These are phyloP conservation scores for Tolypocladium pustulatum DNA, from an alignment of 2,329 filamentous ascomycete genomes.

Conservation along the genomic window DNA sequence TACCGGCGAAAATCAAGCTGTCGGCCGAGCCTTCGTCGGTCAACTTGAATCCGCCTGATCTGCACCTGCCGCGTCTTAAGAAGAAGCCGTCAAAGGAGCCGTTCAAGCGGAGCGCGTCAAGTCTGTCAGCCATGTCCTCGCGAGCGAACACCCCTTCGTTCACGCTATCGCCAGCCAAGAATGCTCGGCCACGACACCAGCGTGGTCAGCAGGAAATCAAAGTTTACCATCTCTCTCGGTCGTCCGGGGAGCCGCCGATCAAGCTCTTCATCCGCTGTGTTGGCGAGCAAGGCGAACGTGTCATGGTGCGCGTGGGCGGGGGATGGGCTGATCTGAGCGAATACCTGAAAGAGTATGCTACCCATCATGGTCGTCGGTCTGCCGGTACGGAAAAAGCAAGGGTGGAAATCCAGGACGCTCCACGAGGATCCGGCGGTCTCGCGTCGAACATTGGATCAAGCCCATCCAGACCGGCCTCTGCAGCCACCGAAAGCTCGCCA, in stretches of 20 bases:
- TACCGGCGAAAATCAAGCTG: slow-evolving; percentile 71
- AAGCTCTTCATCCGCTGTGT: slow-evolving; percentile 92
- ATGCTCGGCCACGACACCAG: slow-evolving; percentile 34
- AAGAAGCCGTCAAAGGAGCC: slow-evolving; percentile 31
- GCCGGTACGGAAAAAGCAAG: slow-evolving; percentile 34
- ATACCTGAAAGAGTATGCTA: slow-evolving; percentile 86
- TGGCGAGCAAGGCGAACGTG: slow-evolving; percentile 78
- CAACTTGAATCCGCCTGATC: slow-evolving; percentile 48
- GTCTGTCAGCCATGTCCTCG: slow-evolving; percentile 41
- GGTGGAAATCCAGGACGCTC: slow-evolving; percentile 47
- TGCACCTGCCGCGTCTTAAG: slow-evolving; percentile 38
- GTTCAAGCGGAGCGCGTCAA: slow-evolving; percentile 37
- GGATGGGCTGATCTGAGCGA: slow-evolving; percentile 97
- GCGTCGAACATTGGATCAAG: slow-evolving; percentile 26
- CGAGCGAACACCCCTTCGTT: slow-evolving; percentile 56
- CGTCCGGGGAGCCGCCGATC: slow-evolving; percentile 76
- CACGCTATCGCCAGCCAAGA: slow-evolving; percentile 55
- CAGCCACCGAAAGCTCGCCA: slow-evolving; percentile 24
- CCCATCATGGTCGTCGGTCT: slow-evolving; percentile 74
- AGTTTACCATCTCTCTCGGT: slow-evolving; percentile 81
- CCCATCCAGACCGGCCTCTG: slow-evolving; percentile 29
- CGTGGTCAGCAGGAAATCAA: slow-evolving; percentile 65
- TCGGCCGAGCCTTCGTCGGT: slow-evolving; percentile 40
- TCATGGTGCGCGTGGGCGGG: slow-evolving; percentile 96
- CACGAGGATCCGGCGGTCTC: slow-evolving; percentile 18